Evolutionary conservation across 164 flowering plant species (phyloP).

Genomic region (Chimonanthus praecox): DNA sequence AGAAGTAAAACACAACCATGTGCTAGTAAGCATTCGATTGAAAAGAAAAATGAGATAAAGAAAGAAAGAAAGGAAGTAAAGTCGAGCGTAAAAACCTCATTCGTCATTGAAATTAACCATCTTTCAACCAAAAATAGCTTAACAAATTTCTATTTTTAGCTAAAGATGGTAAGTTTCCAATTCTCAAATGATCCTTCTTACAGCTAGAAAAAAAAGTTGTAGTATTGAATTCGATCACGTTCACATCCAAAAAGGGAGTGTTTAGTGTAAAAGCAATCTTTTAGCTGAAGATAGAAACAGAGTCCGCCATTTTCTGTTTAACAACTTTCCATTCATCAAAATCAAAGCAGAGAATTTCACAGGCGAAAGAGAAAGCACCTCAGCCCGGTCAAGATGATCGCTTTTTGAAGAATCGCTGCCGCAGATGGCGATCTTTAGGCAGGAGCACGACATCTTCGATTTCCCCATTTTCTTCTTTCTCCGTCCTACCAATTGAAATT

Average conservation of each 20-base stretch:
- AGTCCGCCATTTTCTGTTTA: not conserved
- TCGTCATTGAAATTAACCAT: too few relatives aligned
- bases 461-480: conserved; percentile 38
- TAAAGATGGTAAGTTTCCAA: not conserved
- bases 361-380: conserved; percentile 27
- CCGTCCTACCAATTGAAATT: not conserved
- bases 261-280: not conserved
- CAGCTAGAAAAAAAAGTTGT: not conserved
- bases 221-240: not conserved
- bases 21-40: too few relatives aligned
- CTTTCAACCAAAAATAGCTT: too few relatives aligned
- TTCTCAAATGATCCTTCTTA: not conserved
- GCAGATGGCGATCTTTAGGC: conserved; percentile 69
- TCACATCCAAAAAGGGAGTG: not conserved
- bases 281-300: not conserved
- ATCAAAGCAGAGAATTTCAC: conserved; percentile 5
- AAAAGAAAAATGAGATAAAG: too few relatives aligned
- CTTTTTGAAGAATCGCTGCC: conserved; percentile 37
- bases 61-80: too few relatives aligned
- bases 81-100: too few relatives aligned
- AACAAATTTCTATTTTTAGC: too few relatives aligned
- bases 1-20: too few relatives aligned
- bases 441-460: conserved; percentile 33
- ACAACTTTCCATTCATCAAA: not conserved
- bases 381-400: conserved; percentile 36